Evolutionary conservation across 495 filamentous ascomycete species (phyloP), one percentile per base, ranked within the genome.

Genomic region (Penicillium tannophilum): DNA sequence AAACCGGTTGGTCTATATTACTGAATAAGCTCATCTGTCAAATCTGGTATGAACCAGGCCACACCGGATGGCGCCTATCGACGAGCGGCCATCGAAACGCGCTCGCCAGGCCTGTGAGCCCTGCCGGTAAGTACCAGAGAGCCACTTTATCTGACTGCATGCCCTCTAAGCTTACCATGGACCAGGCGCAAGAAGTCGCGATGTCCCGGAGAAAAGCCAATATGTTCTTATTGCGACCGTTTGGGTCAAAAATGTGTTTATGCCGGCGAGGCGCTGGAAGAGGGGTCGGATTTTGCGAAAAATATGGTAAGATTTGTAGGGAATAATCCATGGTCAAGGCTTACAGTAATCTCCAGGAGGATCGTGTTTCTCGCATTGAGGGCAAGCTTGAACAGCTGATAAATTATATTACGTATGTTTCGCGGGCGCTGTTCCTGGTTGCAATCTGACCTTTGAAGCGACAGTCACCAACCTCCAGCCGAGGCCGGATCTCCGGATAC

Each of bases 141-240:
- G 60, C 2, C n/a, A 39, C 8, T n/a, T 30, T 44, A 9, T n/a
- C 35, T 36, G 16, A 36, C 12, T 14, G 33, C 8, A 36, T 19
- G 39, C 17, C 26, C 43, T 52, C 19, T 14, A 45, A 33, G 36
- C n/a, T 52, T 24, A n/a, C 9, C 14, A 3, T 39, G 1, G 1
- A 11, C 1, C 36, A 78, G 76, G 24, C 65, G 76, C 17, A 77
- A 78, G 58, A 79, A 79, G 58, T 72, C 75, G 20, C 67, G 73
- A 35, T 79, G 76, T 54, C 74, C 76, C 0, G 76, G 76, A 10
- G 75, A 79, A 54, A 75, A 71, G 52, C 76, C 76, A 4, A 63
- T 58, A 16, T 79, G 76, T 56, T 79, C 76, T 1, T 76, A 70
- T 26, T 79, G 76, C 41, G 57, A 68, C 42, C 71, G 76, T 6